These are phyloP conservation scores for Gaeumannomyces tritici DNA, from an alignment of 2,329 filamentous ascomycete species.

Conservation along the genomic window DNA sequence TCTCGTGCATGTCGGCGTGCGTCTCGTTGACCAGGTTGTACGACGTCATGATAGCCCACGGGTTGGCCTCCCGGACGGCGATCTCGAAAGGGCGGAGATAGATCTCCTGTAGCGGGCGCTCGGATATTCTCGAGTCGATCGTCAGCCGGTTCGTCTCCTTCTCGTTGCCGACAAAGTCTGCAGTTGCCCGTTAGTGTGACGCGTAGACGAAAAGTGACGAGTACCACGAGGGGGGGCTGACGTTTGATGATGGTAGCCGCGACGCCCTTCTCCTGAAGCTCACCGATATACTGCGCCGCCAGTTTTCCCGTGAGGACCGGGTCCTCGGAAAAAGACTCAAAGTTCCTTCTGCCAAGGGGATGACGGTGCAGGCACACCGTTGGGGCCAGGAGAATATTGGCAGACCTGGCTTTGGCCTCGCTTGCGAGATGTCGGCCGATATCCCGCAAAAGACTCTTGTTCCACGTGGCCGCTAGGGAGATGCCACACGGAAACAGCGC, in stretches of 20 bases:
- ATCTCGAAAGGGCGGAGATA: slow-evolving; percentile 72
- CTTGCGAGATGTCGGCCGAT: slow-evolving; percentile 63
- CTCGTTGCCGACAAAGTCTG: slow-evolving; percentile 62
- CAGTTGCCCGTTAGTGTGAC: neutral
- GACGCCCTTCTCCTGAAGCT: slow-evolving; percentile 63
- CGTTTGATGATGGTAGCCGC: slow-evolving; percentile 77
- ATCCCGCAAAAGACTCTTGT: slow-evolving; percentile 57
- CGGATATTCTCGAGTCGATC: slow-evolving; percentile 53
- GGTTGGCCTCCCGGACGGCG: slow-evolving; percentile 57
- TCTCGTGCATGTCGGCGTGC: slow-evolving; percentile 47
- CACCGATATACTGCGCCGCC: slow-evolving; percentile 62
- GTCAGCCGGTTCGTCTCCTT: slow-evolving; percentile 60
- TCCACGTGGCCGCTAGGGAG: slow-evolving; percentile 72
- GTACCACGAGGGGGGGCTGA: slow-evolving; percentile 18
- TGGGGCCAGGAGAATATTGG: slow-evolving; percentile 64
- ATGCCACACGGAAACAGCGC: slow-evolving; percentile 73
- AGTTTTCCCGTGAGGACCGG: slow-evolving; percentile 67
- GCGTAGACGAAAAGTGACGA: neutral
- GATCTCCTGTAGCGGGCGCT: slow-evolving; percentile 57
- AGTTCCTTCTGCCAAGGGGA: slow-evolving; percentile 75
- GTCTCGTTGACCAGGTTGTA: slow-evolving; percentile 59
- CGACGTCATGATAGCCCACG: slow-evolving; percentile 60
- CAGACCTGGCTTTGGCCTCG: slow-evolving; percentile 64
- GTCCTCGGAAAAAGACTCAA: slow-evolving; percentile 81
- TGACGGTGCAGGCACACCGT: slow-evolving; percentile 77